Evolutionary conservation across 2,329 filamentous ascomycete genomes (phyloP).

Genomic region (Verruconis gallopava): DNA sequence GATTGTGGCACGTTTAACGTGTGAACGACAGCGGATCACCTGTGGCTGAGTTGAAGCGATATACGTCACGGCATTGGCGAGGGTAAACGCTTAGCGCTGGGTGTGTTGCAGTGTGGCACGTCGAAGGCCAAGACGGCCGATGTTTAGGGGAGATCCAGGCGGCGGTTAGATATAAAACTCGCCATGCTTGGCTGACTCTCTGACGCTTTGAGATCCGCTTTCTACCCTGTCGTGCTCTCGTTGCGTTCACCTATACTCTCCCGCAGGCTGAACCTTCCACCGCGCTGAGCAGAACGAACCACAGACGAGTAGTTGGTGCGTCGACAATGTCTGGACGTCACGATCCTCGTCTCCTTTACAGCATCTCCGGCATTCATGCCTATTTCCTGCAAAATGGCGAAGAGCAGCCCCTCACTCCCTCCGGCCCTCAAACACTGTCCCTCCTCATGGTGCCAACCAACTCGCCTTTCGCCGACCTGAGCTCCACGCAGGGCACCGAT

Average conservation of each 20-base stretch:
- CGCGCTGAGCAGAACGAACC: neutral
- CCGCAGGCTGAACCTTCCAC: neutral
- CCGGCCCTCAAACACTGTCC: conserved; percentile 81
- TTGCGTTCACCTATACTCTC: neutral
- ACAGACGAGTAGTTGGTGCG: conserved; percentile 34
- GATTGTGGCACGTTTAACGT: too few species aligned
- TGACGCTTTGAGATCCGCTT: conserved; percentile 23
- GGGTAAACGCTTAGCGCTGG: too few species aligned
- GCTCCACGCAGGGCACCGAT: conserved; percentile 38
- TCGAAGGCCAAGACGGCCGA: too few species aligned
- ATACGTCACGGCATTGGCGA: too few species aligned
- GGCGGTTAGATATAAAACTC: too few species aligned
- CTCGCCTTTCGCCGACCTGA: conserved; percentile 45
- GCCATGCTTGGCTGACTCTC: too few species aligned
- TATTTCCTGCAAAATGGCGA: conserved; percentile 84
- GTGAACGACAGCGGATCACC: too few species aligned
- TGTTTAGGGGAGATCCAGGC: too few species aligned
- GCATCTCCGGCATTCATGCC: conserved; percentile 71
- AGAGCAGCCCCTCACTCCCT: conserved; percentile 69
- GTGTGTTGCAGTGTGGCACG: too few species aligned
- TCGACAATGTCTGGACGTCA: too few species aligned
- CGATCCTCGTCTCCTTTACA: conserved; percentile 43
- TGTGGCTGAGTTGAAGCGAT: too few species aligned
- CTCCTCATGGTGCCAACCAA: conserved; percentile 92
- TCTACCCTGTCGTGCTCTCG: conserved; percentile 10